These are phyloP conservation scores for Brassica rapa DNA, from an alignment of 345 rosid genomes.

Conservation along the genomic window DNA sequence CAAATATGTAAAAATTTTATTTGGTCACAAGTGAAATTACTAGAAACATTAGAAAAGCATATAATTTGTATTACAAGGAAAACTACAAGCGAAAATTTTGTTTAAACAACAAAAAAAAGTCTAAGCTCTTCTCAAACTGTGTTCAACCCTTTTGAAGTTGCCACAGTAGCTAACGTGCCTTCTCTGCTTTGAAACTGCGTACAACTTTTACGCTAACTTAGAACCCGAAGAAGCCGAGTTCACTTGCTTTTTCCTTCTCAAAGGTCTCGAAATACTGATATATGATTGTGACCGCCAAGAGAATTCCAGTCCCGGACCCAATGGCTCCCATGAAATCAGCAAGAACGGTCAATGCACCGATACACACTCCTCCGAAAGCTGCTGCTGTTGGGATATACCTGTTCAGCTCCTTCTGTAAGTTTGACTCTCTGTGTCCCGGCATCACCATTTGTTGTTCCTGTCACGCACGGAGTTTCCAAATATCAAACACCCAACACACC, in stretches of 20 bases:
- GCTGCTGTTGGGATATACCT: conserved; percentile 93
- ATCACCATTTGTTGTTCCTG: conserved; percentile 98
- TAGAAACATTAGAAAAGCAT: conserved; percentile 26
- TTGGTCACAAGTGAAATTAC: conserved; percentile 23
- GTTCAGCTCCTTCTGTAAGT: conserved; percentile 78
- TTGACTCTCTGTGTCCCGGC: conserved; percentile 91
- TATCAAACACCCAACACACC: background rate
- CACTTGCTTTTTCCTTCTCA: conserved; percentile 86
- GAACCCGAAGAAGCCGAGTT: conserved; percentile 88
- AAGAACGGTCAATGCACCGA: conserved; percentile 79
- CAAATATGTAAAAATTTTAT: conserved; percentile 12
- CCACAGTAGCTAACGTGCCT: conserved; percentile 23
- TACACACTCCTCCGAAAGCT: conserved; percentile 84
- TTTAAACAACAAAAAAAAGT: conserved; percentile 21
- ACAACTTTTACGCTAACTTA: conserved; percentile 37
- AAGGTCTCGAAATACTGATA: conserved; percentile 89
- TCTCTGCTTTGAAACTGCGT: conserved; percentile 1
- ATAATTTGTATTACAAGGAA: background rate
- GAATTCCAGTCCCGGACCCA: conserved; percentile 84
- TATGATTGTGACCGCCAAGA: conserved; percentile 82
- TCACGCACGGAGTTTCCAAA: background rate
- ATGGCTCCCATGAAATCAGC: conserved; percentile 96
- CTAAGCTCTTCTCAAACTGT: conserved; percentile 16
- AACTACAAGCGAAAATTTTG: conserved; percentile 23
- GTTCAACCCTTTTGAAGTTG: conserved; percentile 14